A percentile compares a stretch with the other conserved stretches of the same genome.
These are phyloP conservation scores for Panellus pusillus DNA, from an alignment of 768 basidiomycete species.

Conservation along the genomic window DNA sequence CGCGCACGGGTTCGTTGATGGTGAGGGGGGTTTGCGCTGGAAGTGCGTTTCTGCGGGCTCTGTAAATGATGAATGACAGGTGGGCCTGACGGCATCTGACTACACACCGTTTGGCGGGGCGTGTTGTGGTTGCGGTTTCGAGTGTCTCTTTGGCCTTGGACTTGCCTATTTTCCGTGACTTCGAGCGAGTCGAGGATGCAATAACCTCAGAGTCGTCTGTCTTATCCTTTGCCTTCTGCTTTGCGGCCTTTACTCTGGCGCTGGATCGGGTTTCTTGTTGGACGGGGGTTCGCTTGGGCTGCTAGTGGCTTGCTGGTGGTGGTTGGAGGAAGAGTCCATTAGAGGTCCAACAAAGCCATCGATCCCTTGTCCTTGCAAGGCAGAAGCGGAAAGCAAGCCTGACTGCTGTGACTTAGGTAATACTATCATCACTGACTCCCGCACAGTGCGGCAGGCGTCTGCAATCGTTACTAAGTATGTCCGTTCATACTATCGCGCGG, in stretches of 20 bases:
- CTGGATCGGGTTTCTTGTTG: constrained; percentile 60
- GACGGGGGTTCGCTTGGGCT: constrained; percentile 58
- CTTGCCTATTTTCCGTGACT: constrained; percentile 56
- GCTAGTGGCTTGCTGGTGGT: constrained; percentile 71
- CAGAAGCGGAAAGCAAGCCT: not conserved
- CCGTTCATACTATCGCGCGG: too few species aligned
- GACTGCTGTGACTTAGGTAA: not conserved
- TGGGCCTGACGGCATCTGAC: constrained; percentile 24
- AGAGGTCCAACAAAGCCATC: constrained; percentile 88
- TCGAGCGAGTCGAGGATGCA: constrained; percentile 33
- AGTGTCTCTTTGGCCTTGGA: constrained; percentile 62
- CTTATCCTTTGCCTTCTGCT: constrained; percentile 65
- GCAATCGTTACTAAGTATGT: too few species aligned
- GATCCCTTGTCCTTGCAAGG: constrained; percentile 38
- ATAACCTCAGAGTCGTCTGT: constrained; percentile 41
- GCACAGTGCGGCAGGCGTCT: not conserved
- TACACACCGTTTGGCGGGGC: constrained; percentile 64
- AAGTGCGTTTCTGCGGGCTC: constrained; percentile 58
- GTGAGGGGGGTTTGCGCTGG: constrained; percentile 45
- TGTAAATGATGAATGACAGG: constrained; percentile 37
- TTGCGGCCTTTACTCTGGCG: constrained; percentile 74
- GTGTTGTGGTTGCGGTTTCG: constrained; percentile 46
- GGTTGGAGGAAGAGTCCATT: constrained; percentile 85
- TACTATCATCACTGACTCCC: not conserved
- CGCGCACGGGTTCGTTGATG: constrained; percentile 76